Base-by-base conservation (phyloP, 1,284 basidiomycete species). In the Lignosus rhinocerotis region DNA sequence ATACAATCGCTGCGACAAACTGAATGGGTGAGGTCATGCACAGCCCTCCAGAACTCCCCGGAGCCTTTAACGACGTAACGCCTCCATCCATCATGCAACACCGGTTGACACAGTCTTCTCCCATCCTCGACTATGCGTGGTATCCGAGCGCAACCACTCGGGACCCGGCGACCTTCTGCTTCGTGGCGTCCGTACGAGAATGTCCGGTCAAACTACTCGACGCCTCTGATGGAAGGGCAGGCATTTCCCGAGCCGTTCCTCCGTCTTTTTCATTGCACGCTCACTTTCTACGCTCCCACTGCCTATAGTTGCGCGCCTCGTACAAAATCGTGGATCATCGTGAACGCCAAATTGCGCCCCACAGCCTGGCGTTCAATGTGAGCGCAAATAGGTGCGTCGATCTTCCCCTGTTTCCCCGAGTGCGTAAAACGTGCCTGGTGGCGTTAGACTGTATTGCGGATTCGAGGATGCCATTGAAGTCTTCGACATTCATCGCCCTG, bases 261-360 rank as follows among this genome's bases (percentile, higher is more conserved):
- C 55, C 32, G 17, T 45, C n/a, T 44, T 58, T 38, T 50, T 38
- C 44, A 19, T 21, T 43, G n/a, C 16, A 49, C 43, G 16, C 47
- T 59, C 34, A 60, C 51, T 41, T 30, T 19, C 44, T 21, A 46
- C 53, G 53, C 34, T 16, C 32, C 14, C n/a, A 32, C 25, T 25
- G 25, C 25, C 25, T 25, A 14, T 58, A 94, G 92, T 79, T 92
- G 12, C 82, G 94, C n/a, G 94, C 94, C 0, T 93, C 92, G 0
- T 97, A 98, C 71, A 82, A 80, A 41, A 96, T 97, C 41, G 82
- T 97, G 16, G 94, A 97, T 71, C 94, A 98, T 66, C 80, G 89
- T 16, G 95, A 97, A 73, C 83, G 94, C 34, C 86, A 93, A 59
- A 78, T 96, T 48, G 92, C 93, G 0, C 93, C 95, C 0, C 89